A percentile compares a stretch with the other conserved stretches of the same genome.
phyloP scores from a whole-genome alignment of 441 rosid genomes.

The Erodium texanum region DNA sequence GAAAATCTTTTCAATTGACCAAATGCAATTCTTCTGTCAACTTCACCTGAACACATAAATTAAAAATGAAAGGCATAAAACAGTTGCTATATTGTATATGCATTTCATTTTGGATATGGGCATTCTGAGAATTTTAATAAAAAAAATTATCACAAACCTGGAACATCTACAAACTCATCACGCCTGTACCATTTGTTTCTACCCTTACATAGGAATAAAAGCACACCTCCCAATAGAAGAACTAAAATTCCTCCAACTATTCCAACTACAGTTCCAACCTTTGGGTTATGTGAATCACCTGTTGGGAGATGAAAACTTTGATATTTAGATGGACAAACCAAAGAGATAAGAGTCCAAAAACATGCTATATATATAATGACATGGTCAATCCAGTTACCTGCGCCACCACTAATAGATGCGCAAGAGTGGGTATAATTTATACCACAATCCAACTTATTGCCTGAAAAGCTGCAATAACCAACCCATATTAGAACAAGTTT shows the following conservation, averaged over 20 bases:
- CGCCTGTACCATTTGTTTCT: background rate
- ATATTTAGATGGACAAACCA: background rate
- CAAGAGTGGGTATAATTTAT: background rate
- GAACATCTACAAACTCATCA: background rate
- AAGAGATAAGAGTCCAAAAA: background rate
- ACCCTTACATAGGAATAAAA: background rate
- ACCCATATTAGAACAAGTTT: background rate
- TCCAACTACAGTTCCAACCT: background rate
- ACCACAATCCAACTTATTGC: background rate
- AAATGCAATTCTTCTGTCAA: constrained; percentile 56
- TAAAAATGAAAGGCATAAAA: constrained; percentile 4
- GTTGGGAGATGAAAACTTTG: background rate
- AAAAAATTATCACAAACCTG: background rate
- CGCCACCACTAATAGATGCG: background rate
- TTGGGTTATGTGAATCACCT: background rate
- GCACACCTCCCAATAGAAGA: background rate
- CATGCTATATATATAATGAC: background rate
- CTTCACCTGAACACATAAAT: constrained; percentile 32
- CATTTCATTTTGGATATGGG: background rate
- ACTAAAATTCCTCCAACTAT: background rate
- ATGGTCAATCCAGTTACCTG: background rate
- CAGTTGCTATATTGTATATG: background rate
- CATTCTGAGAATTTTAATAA: background rate
- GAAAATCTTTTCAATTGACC: constrained; percentile 80
- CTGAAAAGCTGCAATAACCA: background rate